phyloP scores from a whole-genome alignment of 768 basidiomycete genomes.

The Pleurotus tuoliensis region DNA sequence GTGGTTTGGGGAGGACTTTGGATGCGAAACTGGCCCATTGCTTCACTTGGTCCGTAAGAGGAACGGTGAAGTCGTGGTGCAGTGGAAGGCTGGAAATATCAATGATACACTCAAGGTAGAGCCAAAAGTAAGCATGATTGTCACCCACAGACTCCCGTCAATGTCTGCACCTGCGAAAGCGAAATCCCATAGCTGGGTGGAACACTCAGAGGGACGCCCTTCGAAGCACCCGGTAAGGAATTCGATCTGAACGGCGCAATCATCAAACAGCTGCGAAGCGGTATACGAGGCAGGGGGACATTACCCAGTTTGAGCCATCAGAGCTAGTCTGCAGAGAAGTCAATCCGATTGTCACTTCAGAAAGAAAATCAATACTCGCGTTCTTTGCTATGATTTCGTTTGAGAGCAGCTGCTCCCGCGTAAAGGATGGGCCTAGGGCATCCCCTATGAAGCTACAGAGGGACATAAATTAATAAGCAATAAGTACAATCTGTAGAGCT shows the following conservation, averaged over 20 bases:
- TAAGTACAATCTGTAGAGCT: not conserved
- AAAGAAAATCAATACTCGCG: conserved; percentile 19
- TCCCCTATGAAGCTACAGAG: conserved; percentile 46
- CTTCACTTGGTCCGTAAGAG: conserved; percentile 44
- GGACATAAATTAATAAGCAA: not conserved
- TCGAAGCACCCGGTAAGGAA: conserved; percentile 48
- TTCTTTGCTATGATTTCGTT: conserved; percentile 44
- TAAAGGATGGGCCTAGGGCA: conserved; percentile 35
- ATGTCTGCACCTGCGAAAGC: conserved; percentile 53
- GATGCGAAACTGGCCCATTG: conserved; percentile 46
- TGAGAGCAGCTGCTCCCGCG: conserved; percentile 33
- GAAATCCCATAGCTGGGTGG: conserved; percentile 50
- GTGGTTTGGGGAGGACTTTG: conserved; percentile 39
- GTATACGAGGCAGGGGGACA: not conserved
- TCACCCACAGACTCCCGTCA: conserved; percentile 29
- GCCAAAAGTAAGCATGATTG: not conserved
- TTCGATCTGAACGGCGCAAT: conserved; percentile 32
- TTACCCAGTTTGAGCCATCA: conserved; percentile 51
- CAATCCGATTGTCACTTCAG: no score
- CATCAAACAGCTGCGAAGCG: not conserved
- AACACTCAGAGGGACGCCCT: conserved; percentile 39
- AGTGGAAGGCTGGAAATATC: conserved; percentile 32
- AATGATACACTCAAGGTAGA: not conserved
- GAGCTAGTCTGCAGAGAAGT: conserved; percentile 43
- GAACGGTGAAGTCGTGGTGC: conserved; percentile 44